These are phyloP conservation scores for Gliomastix tumulicola DNA, from an alignment of 2,329 filamentous ascomycete genomes.

Conservation along the genomic window DNA sequence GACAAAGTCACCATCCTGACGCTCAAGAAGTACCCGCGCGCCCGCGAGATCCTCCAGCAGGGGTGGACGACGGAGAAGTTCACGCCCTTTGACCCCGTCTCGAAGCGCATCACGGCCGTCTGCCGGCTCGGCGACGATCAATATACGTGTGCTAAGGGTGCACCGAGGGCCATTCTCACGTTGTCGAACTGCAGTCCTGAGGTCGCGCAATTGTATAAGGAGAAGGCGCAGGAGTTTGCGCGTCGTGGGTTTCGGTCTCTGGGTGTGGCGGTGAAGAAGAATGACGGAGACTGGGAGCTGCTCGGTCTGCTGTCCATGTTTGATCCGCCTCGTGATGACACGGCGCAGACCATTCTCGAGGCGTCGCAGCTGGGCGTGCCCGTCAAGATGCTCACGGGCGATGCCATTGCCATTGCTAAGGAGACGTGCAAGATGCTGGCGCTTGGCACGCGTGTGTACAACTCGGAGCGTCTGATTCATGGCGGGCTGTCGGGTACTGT, in stretches of 20 bases:
- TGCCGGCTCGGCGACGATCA: slow-evolving; percentile 62
- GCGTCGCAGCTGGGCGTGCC: slow-evolving; percentile 69
- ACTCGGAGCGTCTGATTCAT: slow-evolving; percentile 71
- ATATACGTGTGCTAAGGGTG: slow-evolving; percentile 71
- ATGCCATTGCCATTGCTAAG: slow-evolving; percentile 73
- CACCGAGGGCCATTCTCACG: slow-evolving; percentile 67
- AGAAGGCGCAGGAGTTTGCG: slow-evolving; percentile 69
- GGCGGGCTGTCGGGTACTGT: slow-evolving; percentile 67
- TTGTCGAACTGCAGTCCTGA: slow-evolving; percentile 62
- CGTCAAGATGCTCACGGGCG: slow-evolving; percentile 78
- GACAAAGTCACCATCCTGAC: slow-evolving; percentile 75
- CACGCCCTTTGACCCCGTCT: slow-evolving; percentile 72
- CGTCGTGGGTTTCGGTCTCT: slow-evolving; percentile 75
- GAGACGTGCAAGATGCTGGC: slow-evolving; percentile 79
- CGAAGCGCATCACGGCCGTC: slow-evolving; percentile 69
- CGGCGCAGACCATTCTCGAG: slow-evolving; percentile 70
- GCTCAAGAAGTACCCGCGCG: slow-evolving; percentile 70
- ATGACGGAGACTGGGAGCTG: slow-evolving; percentile 65
- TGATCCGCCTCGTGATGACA: slow-evolving; percentile 72
- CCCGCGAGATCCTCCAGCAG: slow-evolving; percentile 66
- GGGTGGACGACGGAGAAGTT: slow-evolving; percentile 75
- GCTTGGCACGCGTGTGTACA: slow-evolving; percentile 74
- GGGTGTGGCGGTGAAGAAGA: slow-evolving; percentile 73
- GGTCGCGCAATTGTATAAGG: slow-evolving; percentile 59
- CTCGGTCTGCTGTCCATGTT: slow-evolving; percentile 76